Evolutionary conservation across 169 alveolate genomes (phyloP).

Genomic region (Babesia gibsoni): DNA sequence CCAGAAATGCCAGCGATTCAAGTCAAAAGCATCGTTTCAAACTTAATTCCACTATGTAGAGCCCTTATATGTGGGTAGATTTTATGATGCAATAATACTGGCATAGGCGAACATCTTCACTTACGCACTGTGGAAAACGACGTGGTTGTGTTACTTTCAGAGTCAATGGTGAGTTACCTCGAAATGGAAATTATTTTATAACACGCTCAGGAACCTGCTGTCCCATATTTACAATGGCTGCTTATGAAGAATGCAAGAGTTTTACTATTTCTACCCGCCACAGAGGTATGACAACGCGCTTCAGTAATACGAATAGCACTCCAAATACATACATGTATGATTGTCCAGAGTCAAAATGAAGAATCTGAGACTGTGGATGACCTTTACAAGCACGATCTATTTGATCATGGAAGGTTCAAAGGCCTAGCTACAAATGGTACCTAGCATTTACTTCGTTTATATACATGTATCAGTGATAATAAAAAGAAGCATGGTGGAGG

Average conservation of each 20-base stretch:
- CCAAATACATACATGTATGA: background rate
- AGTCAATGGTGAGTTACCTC: constrained; percentile 4
- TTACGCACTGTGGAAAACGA: constrained; percentile 45
- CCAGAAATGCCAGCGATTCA: constrained; percentile 18
- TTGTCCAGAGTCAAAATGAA: background rate
- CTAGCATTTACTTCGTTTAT: background rate
- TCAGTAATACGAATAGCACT: background rate
- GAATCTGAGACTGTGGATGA: background rate
- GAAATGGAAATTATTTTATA: background rate
- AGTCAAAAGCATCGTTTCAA: background rate
- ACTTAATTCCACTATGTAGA: constrained; percentile 24
- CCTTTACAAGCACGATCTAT: constrained; percentile 28
- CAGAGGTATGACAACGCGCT: constrained; percentile 24
- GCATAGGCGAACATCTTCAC: constrained; percentile 42
- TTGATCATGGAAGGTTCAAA: constrained; percentile 42
- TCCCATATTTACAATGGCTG: constrained; percentile 54
- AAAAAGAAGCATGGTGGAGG: background rate
- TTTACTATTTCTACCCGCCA: constrained; percentile 20
- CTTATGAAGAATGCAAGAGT: constrained; percentile 32
- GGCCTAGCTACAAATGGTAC: constrained; percentile 8
- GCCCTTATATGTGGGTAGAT: constrained; percentile 36
- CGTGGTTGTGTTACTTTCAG: constrained; percentile 20
- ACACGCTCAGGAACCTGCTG: constrained; percentile 13
- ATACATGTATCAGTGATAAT: constrained; percentile 15
- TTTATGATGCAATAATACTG: background rate